These are phyloP conservation scores for Lichtheimia ornata DNA, from an alignment of 371 early-diverging fungal species.

Conservation along the genomic window DNA sequence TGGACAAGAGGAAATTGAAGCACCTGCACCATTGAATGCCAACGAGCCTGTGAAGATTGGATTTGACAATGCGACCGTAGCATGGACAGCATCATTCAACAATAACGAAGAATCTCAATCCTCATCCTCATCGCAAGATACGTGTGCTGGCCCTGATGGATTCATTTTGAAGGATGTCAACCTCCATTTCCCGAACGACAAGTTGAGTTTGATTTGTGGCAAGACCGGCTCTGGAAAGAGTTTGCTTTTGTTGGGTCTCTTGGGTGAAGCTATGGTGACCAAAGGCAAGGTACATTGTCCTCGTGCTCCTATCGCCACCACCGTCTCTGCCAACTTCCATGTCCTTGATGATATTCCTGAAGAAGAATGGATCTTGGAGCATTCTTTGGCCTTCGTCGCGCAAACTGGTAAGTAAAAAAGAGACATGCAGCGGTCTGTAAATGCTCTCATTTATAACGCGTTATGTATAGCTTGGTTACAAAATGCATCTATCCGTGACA, in stretches of 20 bases:
- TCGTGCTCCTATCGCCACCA: constrained; percentile 34
- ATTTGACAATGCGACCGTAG: constrained; percentile 50
- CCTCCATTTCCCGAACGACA: constrained; percentile 55
- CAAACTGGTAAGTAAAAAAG: constrained; percentile 29
- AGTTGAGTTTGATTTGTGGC: constrained; percentile 63
- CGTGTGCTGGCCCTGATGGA: constrained; percentile 23
- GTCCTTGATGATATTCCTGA: constrained; percentile 10
- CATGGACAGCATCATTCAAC: constrained; percentile 27
- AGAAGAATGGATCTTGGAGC: constrained; percentile 30
- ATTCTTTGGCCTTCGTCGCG: constrained; percentile 31
- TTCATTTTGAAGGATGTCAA: constrained; percentile 53
- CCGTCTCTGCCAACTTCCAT: constrained; percentile 17
- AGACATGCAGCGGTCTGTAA: not conserved
- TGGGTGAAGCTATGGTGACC: constrained; percentile 59
- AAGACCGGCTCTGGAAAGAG: constrained; percentile 73
- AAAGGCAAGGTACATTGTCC: constrained; percentile 49
- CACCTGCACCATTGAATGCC: constrained; percentile 34
- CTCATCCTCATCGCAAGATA: constrained; percentile 13
- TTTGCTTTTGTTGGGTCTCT: constrained; percentile 60
- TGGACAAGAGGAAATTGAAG: constrained; percentile 70
- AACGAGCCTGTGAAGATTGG: constrained; percentile 46
- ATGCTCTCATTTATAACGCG: not conserved
- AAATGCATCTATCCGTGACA: constrained; percentile 76
- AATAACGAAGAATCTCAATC: constrained; percentile 23
- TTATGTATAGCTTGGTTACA: constrained; percentile 76